Conservation (phyloP, 2,329 filamentous ascomycete species). For the Curvularia spicifera region DNA sequence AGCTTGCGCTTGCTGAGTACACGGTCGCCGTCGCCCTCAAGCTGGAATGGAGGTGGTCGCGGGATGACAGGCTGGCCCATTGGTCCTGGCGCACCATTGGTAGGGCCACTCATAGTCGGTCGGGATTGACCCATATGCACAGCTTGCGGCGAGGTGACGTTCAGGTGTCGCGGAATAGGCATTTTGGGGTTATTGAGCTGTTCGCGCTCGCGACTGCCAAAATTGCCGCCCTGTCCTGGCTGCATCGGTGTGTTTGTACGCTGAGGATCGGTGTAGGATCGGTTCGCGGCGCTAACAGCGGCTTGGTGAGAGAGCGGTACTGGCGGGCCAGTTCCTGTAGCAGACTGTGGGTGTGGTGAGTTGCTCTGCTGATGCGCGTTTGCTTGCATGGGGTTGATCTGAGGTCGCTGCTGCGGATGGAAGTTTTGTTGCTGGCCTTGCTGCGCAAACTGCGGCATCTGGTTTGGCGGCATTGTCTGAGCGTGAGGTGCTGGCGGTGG, state of each 20-base stretch:
- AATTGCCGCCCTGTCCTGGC: constrained; percentile 37
- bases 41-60: constrained; percentile 80
- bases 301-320: constrained; percentile 54
- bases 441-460: constrained; percentile 36
- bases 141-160: constrained; percentile 72
- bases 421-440: constrained; percentile 39
- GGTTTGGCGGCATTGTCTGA: constrained; percentile 39
- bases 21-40: constrained; percentile 90
- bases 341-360: constrained; percentile 48
- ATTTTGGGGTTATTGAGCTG: constrained; percentile 67
- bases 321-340: constrained; percentile 42
- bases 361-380: constrained; percentile 46
- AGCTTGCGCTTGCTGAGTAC: constrained; percentile 98
- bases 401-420: constrained; percentile 43
- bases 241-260: constrained; percentile 47
- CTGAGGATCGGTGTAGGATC: constrained; percentile 47
- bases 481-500: constrained; percentile 39
- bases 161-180: constrained; percentile 82
- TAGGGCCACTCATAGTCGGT: constrained; percentile 82
- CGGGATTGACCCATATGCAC: constrained; percentile 74
- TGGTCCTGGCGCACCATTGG: constrained; percentile 77
- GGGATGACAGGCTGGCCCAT: constrained; percentile 86
- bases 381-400: constrained; percentile 47
- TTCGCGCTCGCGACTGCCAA: constrained; percentile 48
- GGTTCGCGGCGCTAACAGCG: constrained; percentile 52